These are phyloP conservation scores for Phytopythium cucurbitacearum DNA, from an alignment of 352 stramenopile species.

Conservation along the genomic window DNA sequence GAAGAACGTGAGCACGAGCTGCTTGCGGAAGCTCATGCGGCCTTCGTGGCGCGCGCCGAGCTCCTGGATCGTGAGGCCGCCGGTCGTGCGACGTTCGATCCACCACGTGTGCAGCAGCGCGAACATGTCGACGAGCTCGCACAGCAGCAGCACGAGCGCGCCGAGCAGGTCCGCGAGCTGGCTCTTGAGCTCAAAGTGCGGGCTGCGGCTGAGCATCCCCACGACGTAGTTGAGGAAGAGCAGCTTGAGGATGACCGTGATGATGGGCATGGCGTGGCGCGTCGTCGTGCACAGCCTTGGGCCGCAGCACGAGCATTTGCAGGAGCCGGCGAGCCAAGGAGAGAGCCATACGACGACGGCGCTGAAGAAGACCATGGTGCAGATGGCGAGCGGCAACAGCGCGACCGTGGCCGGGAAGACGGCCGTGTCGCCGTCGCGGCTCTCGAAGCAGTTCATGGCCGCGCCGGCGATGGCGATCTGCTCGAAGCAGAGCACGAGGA, in stretches of 20 bases:
- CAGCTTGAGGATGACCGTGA: slow-evolving; percentile 20
- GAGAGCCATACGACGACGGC: slow-evolving; percentile 20
- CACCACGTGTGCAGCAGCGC: slow-evolving; percentile 21
- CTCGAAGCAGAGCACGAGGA: slow-evolving; percentile 29
- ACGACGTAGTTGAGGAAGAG: slow-evolving; percentile 20
- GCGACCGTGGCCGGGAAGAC: slow-evolving; percentile 14
- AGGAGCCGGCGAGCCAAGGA: slow-evolving; percentile 18
- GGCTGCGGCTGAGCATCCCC: slow-evolving; percentile 11
- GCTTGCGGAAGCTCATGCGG: slow-evolving; percentile 13
- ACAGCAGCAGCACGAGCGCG: slow-evolving; percentile 25
- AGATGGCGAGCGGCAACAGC: slow-evolving; percentile 18
- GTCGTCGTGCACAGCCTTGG: slow-evolving; percentile 16
- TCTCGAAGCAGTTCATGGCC: slow-evolving; percentile 27
- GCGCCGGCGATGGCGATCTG: slow-evolving; percentile 26
- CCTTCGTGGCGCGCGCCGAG: slow-evolving; percentile 9
- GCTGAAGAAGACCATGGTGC: slow-evolving; percentile 18
- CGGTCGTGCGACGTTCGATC: slow-evolving; percentile 5
- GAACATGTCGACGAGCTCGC: slow-evolving; percentile 19
- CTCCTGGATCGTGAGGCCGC: slow-evolving; percentile 13
- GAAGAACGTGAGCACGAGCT: slow-evolving; percentile 24
- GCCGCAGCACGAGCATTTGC: slow-evolving; percentile 12
- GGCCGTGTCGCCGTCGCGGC: slow-evolving; percentile 12
- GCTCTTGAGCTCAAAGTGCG: slow-evolving; percentile 18
- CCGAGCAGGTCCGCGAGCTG: slow-evolving; percentile 18
- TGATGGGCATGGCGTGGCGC: slow-evolving; percentile 18